A percentile compares a stretch with the other conserved stretches of the same genome.
Conservation (phyloP, 805 yeast species). For the Metschnikowia borealis region DNA sequence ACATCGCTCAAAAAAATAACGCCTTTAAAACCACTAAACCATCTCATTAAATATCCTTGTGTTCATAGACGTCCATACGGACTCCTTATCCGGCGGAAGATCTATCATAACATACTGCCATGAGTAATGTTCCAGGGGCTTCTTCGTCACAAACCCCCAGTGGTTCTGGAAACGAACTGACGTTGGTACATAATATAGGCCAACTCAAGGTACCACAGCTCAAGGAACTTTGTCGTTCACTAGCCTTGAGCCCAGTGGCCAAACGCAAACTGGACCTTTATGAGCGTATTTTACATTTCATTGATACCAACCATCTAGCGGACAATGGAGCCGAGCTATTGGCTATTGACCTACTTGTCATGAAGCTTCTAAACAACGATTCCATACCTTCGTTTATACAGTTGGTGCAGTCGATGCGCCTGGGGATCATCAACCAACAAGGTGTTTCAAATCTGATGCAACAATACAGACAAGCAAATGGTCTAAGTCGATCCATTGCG, state of each 20-base stretch:
- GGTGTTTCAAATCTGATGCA: conserved; percentile 9
- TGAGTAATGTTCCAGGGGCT: background rate
- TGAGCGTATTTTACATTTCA: conserved; percentile 47
- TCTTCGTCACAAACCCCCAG: background rate
- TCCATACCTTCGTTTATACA: conserved; percentile 36
- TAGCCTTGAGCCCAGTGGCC: conserved; percentile 51
- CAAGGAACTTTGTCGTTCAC: conserved; percentile 48
- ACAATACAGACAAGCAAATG: conserved; percentile 1
- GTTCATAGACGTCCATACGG: background rate
- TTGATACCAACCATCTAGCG: conserved; percentile 39
- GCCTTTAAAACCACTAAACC: background rate
- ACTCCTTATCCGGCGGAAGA: background rate
- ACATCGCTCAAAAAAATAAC: conserved; percentile 3
- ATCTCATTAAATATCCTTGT: background rate
- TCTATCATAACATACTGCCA: background rate
- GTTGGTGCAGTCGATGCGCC: conserved; percentile 25
- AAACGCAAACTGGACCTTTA: conserved; percentile 54
- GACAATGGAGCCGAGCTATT: conserved; percentile 41
- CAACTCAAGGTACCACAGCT: conserved; percentile 49
- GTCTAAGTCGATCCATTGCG: background rate
- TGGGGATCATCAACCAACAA: conserved; percentile 21
- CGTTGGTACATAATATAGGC: conserved; percentile 19
- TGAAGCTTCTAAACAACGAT: conserved; percentile 31
- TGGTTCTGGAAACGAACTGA: background rate
- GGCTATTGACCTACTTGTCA: conserved; percentile 43